These are phyloP conservation scores for Starmera quercuum DNA, from an alignment of 805 yeast genomes.

Conservation along the genomic window DNA sequence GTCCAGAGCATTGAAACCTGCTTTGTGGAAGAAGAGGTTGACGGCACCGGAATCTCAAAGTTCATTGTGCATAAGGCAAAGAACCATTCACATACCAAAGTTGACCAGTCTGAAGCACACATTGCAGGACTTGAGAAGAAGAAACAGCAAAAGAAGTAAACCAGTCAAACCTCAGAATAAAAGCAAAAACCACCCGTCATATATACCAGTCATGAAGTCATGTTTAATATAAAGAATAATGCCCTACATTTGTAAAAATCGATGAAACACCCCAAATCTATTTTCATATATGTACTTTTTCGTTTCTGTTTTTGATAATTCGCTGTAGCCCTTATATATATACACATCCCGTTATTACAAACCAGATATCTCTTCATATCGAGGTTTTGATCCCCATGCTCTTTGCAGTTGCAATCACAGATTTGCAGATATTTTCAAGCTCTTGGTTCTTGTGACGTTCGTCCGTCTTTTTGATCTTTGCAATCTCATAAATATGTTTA, in stretches of 20 bases:
- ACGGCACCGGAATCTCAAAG: slow-evolving; percentile 27
- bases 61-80: slow-evolving; percentile 33
- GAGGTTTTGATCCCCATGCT: slow-evolving; percentile 82
- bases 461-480: slow-evolving; percentile 87
- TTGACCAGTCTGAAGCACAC: slow-evolving; percentile 91
- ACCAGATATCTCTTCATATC: slow-evolving; percentile 4
- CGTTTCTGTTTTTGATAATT: too few species aligned
- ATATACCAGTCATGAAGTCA: too few species aligned
- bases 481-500: slow-evolving; percentile 91
- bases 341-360: slow-evolving; percentile 2
- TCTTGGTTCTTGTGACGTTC: slow-evolving; percentile 65
- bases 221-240: too few species aligned
- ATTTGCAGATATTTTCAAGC: slow-evolving; percentile 70
- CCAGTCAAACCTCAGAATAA: too few species aligned
- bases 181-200: too few species aligned
- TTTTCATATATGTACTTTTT: too few species aligned
- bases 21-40: slow-evolving; percentile 39
- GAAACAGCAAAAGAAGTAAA: slow-evolving; percentile 33
- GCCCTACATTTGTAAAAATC: too few species aligned
- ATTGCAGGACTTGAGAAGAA: slow-evolving; percentile 88
- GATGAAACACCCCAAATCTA: too few species aligned
- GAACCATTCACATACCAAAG: slow-evolving; percentile 79
- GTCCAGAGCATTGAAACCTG: slow-evolving; percentile 60
- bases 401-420: slow-evolving; percentile 82
- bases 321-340: too few species aligned